Percentiles rank a stretch among this genome's conserved stretches.
Evolutionary conservation across 495 filamentous ascomycete species (phyloP).

Genomic region (Xylaria intraflava): DNA sequence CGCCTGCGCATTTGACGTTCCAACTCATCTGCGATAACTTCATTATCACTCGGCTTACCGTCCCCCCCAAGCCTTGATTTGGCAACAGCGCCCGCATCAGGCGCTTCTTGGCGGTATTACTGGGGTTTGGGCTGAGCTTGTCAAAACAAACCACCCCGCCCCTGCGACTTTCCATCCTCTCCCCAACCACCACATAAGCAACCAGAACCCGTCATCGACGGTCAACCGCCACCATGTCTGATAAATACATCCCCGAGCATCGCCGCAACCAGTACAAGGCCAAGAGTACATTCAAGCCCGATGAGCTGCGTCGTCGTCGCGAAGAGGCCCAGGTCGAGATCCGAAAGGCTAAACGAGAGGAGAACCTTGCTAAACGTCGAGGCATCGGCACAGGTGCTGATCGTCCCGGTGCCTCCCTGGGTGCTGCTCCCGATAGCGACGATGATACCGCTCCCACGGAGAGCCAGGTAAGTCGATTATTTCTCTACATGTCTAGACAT

Average conservation of each 20-base stretch:
- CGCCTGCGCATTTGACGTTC: background rate
- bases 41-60: background rate
- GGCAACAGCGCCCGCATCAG: slow-evolving; percentile 21
- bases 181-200: slow-evolving; percentile 25
- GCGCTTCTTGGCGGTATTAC: slow-evolving; percentile 2
- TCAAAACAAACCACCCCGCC: slow-evolving; percentile 34
- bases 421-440: slow-evolving; percentile 88
- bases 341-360: slow-evolving; percentile 93
- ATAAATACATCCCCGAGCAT: slow-evolving; percentile 99
- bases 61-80: background rate
- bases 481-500: background rate
- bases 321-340: slow-evolving; percentile 99
- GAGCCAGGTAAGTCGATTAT: slow-evolving; percentile 71
- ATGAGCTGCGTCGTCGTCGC: slow-evolving; percentile 96
- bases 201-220: slow-evolving; percentile 16
- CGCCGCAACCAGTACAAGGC: slow-evolving; percentile 99
- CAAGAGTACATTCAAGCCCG: slow-evolving; percentile 94
- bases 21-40: background rate
- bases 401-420: slow-evolving; percentile 78
- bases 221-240: slow-evolving; percentile 67
- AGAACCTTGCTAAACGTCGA: slow-evolving; percentile 95
- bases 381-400: slow-evolving; percentile 75
- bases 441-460: slow-evolving; percentile 93
- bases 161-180: slow-evolving; percentile 28
- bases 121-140: slow-evolving; percentile 13